Conservation (phyloP, 495 filamentous ascomycete species). For the Annulohypoxylon maeteangense region DNA sequence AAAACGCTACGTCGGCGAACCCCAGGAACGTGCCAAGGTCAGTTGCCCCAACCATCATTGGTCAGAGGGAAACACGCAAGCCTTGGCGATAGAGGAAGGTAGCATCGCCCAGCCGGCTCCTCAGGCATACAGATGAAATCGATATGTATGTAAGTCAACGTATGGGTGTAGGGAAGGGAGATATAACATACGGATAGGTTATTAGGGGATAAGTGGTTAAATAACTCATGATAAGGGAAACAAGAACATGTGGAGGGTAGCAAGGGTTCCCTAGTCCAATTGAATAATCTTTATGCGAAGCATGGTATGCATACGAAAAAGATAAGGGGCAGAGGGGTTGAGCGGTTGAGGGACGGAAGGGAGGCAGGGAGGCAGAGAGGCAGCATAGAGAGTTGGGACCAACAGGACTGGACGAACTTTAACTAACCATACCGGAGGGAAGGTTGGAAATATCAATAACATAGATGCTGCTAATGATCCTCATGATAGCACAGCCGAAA, state of each 20-base stretch:
- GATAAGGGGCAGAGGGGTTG: slow-evolving; percentile 26
- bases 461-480: neutral
- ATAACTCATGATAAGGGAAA: slow-evolving; percentile 34
- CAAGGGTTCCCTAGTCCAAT: slow-evolving; percentile 36
- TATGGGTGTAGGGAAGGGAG: slow-evolving; percentile 16
- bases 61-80: slow-evolving; percentile 15
- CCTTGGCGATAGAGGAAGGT: slow-evolving; percentile 42
- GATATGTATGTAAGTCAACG: slow-evolving; percentile 18
- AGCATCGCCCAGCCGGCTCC: slow-evolving; percentile 39
- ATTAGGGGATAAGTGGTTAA: slow-evolving; percentile 1
- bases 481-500: too few relatives aligned
- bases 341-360: too few relatives aligned
- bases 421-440: too few relatives aligned
- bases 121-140: slow-evolving; percentile 25
- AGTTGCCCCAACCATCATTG: slow-evolving; percentile 16
- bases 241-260: slow-evolving; percentile 21
- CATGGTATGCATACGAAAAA: neutral
- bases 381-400: neutral
- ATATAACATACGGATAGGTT: slow-evolving; percentile 11
- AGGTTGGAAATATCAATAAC: neutral
- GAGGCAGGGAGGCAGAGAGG: too few relatives aligned
- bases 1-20: slow-evolving; percentile 21
- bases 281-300: slow-evolving; percentile 6
- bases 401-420: too few relatives aligned
- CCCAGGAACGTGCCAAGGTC: slow-evolving; percentile 24